Percentiles rank a stretch among this genome's conserved stretches.
Evolutionary conservation across 768 basidiomycete genomes (phyloP).

Genomic region (Lyophyllum shimeji): DNA sequence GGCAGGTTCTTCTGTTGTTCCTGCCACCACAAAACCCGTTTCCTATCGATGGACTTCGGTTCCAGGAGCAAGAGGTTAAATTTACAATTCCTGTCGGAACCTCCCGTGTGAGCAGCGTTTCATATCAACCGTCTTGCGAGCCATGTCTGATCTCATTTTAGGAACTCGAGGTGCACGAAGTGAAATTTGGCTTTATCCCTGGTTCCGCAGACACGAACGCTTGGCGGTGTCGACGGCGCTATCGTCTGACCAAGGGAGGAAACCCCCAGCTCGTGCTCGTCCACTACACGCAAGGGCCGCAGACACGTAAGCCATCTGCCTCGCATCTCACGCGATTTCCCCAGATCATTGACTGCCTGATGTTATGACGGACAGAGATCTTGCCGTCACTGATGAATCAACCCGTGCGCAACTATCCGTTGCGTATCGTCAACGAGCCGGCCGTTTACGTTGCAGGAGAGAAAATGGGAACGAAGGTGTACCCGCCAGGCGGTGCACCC

Average conservation of each 20-base stretch:
- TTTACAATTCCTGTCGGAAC: slow-evolving; percentile 49
- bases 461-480: slow-evolving; percentile 69
- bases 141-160: slow-evolving; percentile 24
- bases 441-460: slow-evolving; percentile 71
- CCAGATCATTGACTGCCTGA: slow-evolving; percentile 13
- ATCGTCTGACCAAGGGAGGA: slow-evolving; percentile 71
- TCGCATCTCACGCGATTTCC: background rate
- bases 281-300: slow-evolving; percentile 70
- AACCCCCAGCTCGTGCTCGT: slow-evolving; percentile 72
- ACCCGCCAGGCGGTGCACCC: slow-evolving; percentile 31
- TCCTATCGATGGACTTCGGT: slow-evolving; percentile 77
- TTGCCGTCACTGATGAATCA: slow-evolving; percentile 55
- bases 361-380: slow-evolving; percentile 44
- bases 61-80: slow-evolving; percentile 69
- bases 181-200: slow-evolving; percentile 78
- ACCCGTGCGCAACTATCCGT: slow-evolving; percentile 70
- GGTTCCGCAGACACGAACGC: slow-evolving; percentile 58
- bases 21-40: slow-evolving; percentile 58
- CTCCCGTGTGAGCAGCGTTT: slow-evolving; percentile 48
- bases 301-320: slow-evolving; percentile 44
- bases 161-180: slow-evolving; percentile 79
- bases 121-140: slow-evolving; percentile 4
- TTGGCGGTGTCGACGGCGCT: slow-evolving; percentile 69
- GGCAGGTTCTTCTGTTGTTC: slow-evolving; percentile 65
- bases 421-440: slow-evolving; percentile 66